Base-by-base conservation (phyloP, 2,329 filamentous ascomycete genomes). In the Xylariomycetidae sp. region DNA sequence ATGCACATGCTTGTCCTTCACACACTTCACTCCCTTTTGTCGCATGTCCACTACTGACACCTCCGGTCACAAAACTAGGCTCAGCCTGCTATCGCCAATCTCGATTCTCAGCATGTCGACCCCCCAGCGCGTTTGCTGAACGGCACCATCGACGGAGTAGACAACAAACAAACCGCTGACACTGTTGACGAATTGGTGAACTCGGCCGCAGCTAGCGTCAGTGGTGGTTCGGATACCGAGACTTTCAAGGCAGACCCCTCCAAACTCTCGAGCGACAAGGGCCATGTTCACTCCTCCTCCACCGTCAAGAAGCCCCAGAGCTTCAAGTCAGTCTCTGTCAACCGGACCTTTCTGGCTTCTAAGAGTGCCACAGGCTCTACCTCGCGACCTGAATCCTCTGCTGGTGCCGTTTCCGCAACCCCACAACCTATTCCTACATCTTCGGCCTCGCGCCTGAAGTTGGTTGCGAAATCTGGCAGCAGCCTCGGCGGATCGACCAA, bases 261-360 rank as follows among this genome's bases (percentile, higher is more conserved):
- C 37, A 74, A 74, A 54, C 59, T 60, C 40, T 72, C 74, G 41
- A 71, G 74, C 54, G 74, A 74, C 36, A 77, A 73, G 49, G 69
- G 70, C 30, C 77, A 86, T 55, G 63, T 64, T 40, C 77, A 77
- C 38, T 67, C 67, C 7, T 66, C 69, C 44, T 72, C 81, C 41
- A 53, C 80, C 4, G 67, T 80, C 42, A 88, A 85, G 70, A 90
- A 87, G 60, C 80, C 81, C 14, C 66, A 80, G 13, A 82, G 80
- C 10, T 92, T 94, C 70, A 94, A 92, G 61, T 77, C 86, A 13
- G 83, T 92, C 30, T 89, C 85, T 5, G 84, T 90, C 46, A 90
- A 89, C 46, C 88, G 85, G 61, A 88, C 78, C 27, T 94, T 90
- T 54, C 70, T 92, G 22, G 77, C 76, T n/a, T 77, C 84, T 40